A percentile compares a stretch with the other conserved stretches of the same genome.
These are phyloP conservation scores for Paramecium sexaurelia DNA, from an alignment of 73 alveolate genomes.

Conservation along the genomic window DNA sequence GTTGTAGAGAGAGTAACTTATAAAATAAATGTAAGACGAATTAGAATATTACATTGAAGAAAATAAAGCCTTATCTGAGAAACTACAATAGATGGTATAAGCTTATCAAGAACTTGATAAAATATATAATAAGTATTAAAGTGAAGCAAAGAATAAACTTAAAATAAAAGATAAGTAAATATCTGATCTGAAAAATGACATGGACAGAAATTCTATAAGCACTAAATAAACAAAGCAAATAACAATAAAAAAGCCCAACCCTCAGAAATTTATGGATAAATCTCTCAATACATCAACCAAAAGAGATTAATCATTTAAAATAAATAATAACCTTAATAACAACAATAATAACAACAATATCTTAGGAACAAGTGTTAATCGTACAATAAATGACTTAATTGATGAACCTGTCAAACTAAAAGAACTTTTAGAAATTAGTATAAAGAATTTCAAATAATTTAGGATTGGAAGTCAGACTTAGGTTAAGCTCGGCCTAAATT, in stretches of 20 bases:
- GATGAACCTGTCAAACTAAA: not conserved
- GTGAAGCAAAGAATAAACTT: not conserved
- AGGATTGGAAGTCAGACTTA: not conserved
- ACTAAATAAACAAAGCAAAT: not conserved
- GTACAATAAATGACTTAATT: not conserved
- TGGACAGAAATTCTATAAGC: not conserved
- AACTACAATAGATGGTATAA: not conserved
- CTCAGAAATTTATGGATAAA: not conserved
- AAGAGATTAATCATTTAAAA: not conserved
- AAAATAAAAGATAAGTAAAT: not conserved
- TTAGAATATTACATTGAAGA: conserved; percentile 13
- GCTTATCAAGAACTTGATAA: conserved; percentile 26
- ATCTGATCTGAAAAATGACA: not conserved
- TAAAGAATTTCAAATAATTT: not conserved
- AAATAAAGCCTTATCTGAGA: not conserved
- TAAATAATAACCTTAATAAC: not conserved
- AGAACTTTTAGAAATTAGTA: not conserved
- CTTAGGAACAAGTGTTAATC: not conserved
- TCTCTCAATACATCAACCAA: not conserved
- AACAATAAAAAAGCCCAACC: not conserved
- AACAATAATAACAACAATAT: not conserved
- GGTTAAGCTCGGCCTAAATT: not conserved
- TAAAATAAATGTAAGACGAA: not conserved
- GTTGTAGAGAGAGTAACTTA: not conserved
- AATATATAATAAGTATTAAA: not conserved